Conservation (phyloP, 805 yeast species). For the Cyberlindnera maritima region DNA sequence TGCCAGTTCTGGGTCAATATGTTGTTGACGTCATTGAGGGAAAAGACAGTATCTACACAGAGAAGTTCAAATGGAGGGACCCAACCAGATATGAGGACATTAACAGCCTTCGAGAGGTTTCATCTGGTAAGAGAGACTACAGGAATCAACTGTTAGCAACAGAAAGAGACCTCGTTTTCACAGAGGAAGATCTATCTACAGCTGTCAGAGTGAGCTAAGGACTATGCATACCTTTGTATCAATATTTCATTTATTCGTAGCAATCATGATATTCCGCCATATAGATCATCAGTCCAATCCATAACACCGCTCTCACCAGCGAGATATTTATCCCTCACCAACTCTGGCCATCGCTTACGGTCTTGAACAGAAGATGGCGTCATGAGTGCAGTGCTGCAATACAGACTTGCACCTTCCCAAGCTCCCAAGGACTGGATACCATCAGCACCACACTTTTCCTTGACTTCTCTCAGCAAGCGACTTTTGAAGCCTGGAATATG, state of each 20-base stretch:
- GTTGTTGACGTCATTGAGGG: slow-evolving; percentile 33
- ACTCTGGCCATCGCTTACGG: slow-evolving; percentile 13
- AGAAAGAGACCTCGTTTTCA: slow-evolving; percentile 16
- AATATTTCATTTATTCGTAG: not conserved
- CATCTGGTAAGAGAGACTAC: slow-evolving; percentile 7
- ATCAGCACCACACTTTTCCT: not conserved
- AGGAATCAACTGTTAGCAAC: slow-evolving; percentile 34
- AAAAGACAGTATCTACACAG: slow-evolving; percentile 24
- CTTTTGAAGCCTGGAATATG: slow-evolving; percentile 24
- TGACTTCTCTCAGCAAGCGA: slow-evolving; percentile 15
- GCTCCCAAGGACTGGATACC: slow-evolving; percentile 21
- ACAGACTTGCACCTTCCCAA: slow-evolving; percentile 29
- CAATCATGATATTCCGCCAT: not conserved
- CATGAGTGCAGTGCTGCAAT: slow-evolving; percentile 24
- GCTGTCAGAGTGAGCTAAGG: not conserved
- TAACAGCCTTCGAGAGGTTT: slow-evolving; percentile 16
- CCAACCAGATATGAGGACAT: slow-evolving; percentile 28
- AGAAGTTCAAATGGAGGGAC: slow-evolving; percentile 35
- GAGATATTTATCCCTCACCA: slow-evolving; percentile 25
- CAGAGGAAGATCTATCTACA: slow-evolving; percentile 6
- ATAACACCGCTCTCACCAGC: slow-evolving; percentile 16
- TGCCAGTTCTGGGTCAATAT: slow-evolving; percentile 33
- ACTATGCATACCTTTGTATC: not conserved
- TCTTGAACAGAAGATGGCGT: slow-evolving; percentile 10
- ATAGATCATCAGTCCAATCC: slow-evolving; percentile 24